Percentiles rank a stretch among this genome's conserved stretches.
Conservation (phyloP, 2,329 filamentous ascomycete species). For the Cucurbitaria berberidis region DNA sequence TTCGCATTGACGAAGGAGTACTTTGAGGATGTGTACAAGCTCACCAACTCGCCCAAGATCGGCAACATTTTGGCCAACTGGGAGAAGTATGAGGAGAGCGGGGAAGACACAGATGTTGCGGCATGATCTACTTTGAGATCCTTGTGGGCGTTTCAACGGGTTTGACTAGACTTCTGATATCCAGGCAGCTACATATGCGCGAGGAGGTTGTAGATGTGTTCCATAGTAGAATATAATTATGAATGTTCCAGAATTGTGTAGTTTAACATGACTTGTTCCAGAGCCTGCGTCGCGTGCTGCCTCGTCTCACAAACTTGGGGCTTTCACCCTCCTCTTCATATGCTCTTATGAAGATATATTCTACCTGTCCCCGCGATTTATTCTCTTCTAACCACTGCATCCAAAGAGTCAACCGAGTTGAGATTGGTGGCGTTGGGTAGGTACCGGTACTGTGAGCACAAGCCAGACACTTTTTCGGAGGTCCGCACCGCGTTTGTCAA, state of each 20-base stretch:
- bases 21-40: slow-evolving; percentile 96
- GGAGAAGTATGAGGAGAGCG: slow-evolving; percentile 58
- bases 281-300: neutral
- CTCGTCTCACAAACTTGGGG: neutral
- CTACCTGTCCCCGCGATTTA: neutral
- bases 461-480: slow-evolving; percentile 1
- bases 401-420: neutral
- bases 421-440: neutral
- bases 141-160: slow-evolving; percentile 14
- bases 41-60: slow-evolving; percentile 83
- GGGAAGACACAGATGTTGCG: slow-evolving; percentile 32
- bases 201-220: neutral
- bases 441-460: too few relatives aligned
- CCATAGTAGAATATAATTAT: slow-evolving; percentile 3
- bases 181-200: slow-evolving; percentile 1
- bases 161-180: slow-evolving; percentile 25
- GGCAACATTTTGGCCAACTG: slow-evolving; percentile 81
- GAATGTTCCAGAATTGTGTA: neutral
- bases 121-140: slow-evolving; percentile 13
- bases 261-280: neutral
- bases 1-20: slow-evolving; percentile 98
- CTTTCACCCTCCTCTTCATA: neutral
- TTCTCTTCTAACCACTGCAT: neutral
- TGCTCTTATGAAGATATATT: neutral
- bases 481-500: slow-evolving; percentile 11